phyloP scores from a whole-genome alignment of 2,329 filamentous ascomycete species.

The Geosmithia morbida region DNA sequence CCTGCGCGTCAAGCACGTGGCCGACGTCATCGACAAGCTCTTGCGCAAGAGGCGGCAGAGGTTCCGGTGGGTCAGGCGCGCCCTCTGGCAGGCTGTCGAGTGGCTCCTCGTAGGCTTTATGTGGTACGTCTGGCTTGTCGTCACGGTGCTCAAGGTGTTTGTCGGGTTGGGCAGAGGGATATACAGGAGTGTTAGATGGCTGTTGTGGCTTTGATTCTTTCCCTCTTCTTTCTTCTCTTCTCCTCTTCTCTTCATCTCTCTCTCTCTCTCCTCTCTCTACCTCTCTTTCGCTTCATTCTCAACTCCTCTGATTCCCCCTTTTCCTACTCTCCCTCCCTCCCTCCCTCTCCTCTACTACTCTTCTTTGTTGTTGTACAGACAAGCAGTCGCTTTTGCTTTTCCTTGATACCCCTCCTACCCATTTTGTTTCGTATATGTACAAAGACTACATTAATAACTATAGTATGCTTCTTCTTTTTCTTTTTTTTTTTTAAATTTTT shows the following conservation, averaged over 20 bases:
- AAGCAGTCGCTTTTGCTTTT: neutral
- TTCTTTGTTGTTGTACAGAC: conserved; percentile 1
- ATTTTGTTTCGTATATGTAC: conserved; percentile 1
- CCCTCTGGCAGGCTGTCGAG: conserved; percentile 72
- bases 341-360: conserved; percentile 1
- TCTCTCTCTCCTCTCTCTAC: neutral
- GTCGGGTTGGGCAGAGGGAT: conserved; percentile 47
- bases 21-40: conserved; percentile 66
- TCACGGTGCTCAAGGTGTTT: conserved; percentile 58
- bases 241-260: neutral
- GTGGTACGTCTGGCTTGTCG: conserved; percentile 90
- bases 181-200: conserved; percentile 54
- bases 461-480: neutral
- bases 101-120: conserved; percentile 79
- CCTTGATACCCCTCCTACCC: neutral
- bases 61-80: conserved; percentile 60
- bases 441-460: neutral
- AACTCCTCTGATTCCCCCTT: no score
- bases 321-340: neutral
- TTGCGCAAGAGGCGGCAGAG: conserved; percentile 51
- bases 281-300: no score
- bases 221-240: neutral
- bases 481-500: neutral
- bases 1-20: conserved; percentile 65
- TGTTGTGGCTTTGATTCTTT: conserved; percentile 52